A percentile compares a stretch with the other conserved stretches of the same genome.
Evolutionary conservation across 768 basidiomycete genomes (phyloP).

Genomic region (Tylopilus balloui): DNA sequence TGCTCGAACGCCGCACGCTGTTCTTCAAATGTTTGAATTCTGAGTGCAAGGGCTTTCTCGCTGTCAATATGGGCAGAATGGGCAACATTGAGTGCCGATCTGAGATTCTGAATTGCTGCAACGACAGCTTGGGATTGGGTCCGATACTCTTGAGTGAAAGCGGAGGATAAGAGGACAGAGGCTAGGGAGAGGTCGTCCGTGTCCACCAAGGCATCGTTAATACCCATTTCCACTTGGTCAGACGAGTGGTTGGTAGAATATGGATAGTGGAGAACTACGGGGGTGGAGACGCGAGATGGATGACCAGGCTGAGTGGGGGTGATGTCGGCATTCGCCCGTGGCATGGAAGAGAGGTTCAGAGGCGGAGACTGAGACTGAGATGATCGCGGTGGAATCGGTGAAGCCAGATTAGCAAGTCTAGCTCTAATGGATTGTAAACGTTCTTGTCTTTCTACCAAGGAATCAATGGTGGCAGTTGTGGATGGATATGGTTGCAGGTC

Average conservation of each 20-base stretch:
- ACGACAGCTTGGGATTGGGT: slow-evolving; percentile 6
- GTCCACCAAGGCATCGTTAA: neutral
- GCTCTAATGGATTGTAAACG: slow-evolving; percentile 15
- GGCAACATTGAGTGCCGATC: slow-evolving; percentile 1
- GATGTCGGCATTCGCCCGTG: neutral
- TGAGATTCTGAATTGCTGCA: slow-evolving; percentile 13
- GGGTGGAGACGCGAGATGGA: neutral
- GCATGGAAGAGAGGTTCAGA: neutral
- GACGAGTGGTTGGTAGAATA: slow-evolving; percentile 5
- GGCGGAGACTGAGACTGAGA: slow-evolving; percentile 16
- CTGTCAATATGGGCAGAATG: slow-evolving; percentile 14
- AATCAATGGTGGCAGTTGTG: neutral
- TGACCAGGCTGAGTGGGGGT: neutral
- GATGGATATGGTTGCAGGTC: slow-evolving; percentile 1
- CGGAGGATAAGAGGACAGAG: neutral
- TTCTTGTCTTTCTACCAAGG: slow-evolving; percentile 8
- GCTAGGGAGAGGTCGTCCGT: neutral
- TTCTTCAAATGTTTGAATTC: slow-evolving; percentile 13
- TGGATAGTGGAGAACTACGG: slow-evolving; percentile 9
- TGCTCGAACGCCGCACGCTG: slow-evolving; percentile 22
- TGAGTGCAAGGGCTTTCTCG: slow-evolving; percentile 13
- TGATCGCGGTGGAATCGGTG: neutral
- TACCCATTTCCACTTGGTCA: neutral
- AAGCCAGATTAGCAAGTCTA: slow-evolving; percentile 10
- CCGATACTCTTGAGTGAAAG: slow-evolving; percentile 11